Conservation (phyloP, 805 yeast genomes). For the Yamadazyma sp. region DNA sequence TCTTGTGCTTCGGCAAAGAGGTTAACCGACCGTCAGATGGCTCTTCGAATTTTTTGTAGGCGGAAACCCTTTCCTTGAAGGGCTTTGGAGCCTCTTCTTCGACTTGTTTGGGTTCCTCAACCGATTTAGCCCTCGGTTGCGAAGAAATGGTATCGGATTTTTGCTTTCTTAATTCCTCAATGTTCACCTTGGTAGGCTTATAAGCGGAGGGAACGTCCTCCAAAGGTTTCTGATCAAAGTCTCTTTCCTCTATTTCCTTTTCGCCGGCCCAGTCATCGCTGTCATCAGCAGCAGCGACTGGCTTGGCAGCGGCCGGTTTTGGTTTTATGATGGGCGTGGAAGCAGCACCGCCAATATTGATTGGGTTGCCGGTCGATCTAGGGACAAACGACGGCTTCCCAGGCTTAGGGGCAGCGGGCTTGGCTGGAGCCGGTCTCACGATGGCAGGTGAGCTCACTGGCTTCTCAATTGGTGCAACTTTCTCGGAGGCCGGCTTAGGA, state of each 20-base stretch:
- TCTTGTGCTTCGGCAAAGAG: conserved; percentile 64
- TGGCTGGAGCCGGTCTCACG: conserved; percentile 21
- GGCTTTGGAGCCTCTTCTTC: conserved; percentile 50
- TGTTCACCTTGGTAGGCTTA: conserved; percentile 63
- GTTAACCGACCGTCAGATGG: conserved; percentile 52
- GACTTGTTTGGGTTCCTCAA: conserved; percentile 19
- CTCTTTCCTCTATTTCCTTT: conserved; percentile 55
- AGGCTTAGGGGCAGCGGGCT: conserved; percentile 13
- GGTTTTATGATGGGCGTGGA: conserved; percentile 13
- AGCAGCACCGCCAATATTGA: conserved; percentile 25
- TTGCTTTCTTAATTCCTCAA: conserved; percentile 52
- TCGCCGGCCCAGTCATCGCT: conserved; percentile 78
- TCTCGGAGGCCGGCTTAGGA: conserved; percentile 2
- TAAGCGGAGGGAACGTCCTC: conserved; percentile 60
- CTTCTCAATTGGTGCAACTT: conserved; percentile 24
- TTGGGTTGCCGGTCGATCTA: conserved; percentile 41
- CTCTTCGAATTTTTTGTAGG: conserved; percentile 37
- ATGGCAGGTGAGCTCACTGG: no score
- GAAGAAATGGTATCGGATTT: conserved; percentile 47
- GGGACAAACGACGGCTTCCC: conserved; percentile 30
- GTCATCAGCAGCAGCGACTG: conserved; percentile 17
- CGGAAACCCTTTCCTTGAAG: conserved; percentile 43
- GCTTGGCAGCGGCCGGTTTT: conserved; percentile 21
- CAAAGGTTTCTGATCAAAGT: conserved; percentile 49
- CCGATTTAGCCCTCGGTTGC: conserved; percentile 28